A percentile compares a stretch with the other conserved stretches of the same genome.
Conservation (phyloP, 768 basidiomycete species). For the Leucocoprinus sp. region DNA sequence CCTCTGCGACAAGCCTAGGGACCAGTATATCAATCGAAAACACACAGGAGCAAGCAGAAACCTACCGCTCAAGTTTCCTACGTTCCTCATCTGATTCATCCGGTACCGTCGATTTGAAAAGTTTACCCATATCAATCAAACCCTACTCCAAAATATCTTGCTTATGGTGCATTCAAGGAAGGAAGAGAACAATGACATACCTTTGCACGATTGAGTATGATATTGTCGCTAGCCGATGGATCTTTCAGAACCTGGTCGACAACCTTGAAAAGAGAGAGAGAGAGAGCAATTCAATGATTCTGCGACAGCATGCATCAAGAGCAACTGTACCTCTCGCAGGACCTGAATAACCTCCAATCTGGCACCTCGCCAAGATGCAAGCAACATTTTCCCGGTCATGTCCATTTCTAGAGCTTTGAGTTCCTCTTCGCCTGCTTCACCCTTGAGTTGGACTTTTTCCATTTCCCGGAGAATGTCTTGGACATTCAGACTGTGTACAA, state of each 20-base stretch:
- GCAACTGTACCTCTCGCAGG: conserved; percentile 47
- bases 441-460: conserved; percentile 82
- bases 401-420: conserved; percentile 84
- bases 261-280: conserved; percentile 32
- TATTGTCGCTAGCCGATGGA: conserved; percentile 57
- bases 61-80: conserved; percentile 86
- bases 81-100: conserved; percentile 93
- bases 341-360: conserved; percentile 92
- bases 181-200: conserved; percentile 27
- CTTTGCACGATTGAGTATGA: conserved; percentile 79
- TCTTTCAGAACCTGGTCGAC: conserved; percentile 84
- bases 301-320: conserved; percentile 5
- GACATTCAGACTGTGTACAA: conserved; percentile 49
- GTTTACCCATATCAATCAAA: conserved; percentile 79
- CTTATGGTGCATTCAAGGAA: neutral
- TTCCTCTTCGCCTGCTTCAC: conserved; percentile 83
- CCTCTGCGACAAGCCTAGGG: conserved; percentile 77
- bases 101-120: conserved; percentile 78
- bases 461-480: conserved; percentile 83
- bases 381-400: conserved; percentile 91
- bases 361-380: conserved; percentile 97
- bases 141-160: conserved; percentile 37
- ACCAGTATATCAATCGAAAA: neutral
- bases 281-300: neutral
- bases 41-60: conserved; percentile 6